phyloP scores from a whole-genome alignment of 176 grass and related monocot genomes.

The Aegilops bicornis region DNA sequence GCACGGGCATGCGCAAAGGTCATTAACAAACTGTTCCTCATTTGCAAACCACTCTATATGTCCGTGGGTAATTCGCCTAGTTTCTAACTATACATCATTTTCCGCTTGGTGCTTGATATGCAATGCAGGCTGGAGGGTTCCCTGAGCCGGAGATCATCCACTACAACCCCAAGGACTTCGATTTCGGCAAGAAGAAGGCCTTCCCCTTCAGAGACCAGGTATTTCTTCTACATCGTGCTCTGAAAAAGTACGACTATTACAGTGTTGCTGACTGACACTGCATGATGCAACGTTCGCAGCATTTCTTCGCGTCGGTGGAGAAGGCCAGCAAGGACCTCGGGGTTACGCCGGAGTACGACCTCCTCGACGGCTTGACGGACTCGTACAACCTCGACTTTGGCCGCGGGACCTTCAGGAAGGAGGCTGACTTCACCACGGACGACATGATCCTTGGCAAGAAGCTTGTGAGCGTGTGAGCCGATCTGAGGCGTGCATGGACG shows the following conservation, averaged over 20 bases:
- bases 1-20: slow-evolving; percentile 96
- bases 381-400: slow-evolving; percentile 96
- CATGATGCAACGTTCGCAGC: slow-evolving; percentile 44
- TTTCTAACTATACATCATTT: not conserved
- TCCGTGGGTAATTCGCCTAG: not conserved
- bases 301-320: slow-evolving; percentile 94
- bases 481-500: not conserved
- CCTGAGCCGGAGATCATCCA: slow-evolving; percentile 92
- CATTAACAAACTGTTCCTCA: not conserved
- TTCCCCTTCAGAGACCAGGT: slow-evolving; percentile 99
- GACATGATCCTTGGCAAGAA: slow-evolving; percentile 93
- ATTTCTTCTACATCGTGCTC: not conserved
- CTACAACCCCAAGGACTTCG: slow-evolving; percentile 92
- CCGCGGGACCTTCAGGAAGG: slow-evolving; percentile 73
- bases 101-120: not conserved
- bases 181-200: slow-evolving; percentile 97
- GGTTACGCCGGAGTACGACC: slow-evolving; percentile 59
- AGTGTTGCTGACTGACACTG: not conserved
- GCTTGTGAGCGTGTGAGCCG: slow-evolving; percentile 43
- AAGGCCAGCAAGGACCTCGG: slow-evolving; percentile 62
- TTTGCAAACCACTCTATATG: not conserved
- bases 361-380: slow-evolving; percentile 75
- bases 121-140: slow-evolving; percentile 78
- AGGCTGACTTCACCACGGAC: slow-evolving; percentile 82
- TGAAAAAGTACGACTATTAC: not conserved